Percentiles rank a stretch among this genome's conserved stretches.
phyloP scores from a whole-genome alignment of 139 green algal species.

The Zygnema cylindricum region DNA sequence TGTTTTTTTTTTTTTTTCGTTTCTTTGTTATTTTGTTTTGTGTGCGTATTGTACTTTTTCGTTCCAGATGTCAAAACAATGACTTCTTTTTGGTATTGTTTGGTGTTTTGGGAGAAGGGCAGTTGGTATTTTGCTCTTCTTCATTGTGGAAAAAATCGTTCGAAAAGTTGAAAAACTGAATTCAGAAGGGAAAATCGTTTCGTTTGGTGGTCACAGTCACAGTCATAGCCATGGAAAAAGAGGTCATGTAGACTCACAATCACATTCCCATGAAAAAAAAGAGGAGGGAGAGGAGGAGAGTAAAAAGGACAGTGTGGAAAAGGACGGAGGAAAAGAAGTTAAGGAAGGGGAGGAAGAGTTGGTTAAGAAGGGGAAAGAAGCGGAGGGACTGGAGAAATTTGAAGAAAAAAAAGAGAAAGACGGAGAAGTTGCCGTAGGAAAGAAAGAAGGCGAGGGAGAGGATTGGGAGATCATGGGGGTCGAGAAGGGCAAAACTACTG shows the following conservation, averaged over 20 bases:
- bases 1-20: too few relatives aligned
- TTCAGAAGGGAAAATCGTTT: background rate
- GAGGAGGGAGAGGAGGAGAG: constrained; percentile 16
- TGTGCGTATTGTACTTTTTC: too few relatives aligned
- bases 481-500: background rate
- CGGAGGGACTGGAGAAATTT: background rate
- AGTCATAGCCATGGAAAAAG: constrained; percentile 18
- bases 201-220: constrained; percentile 40
- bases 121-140: constrained; percentile 59
- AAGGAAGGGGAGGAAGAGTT: background rate
- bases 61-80: too few relatives aligned
- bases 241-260: background rate
- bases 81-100: too few relatives aligned
- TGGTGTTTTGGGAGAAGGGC: too few relatives aligned
- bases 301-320: background rate
- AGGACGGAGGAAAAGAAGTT: background rate
- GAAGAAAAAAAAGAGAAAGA: constrained; percentile 38
- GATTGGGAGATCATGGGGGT: constrained; percentile 16
- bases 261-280: constrained; percentile 14
- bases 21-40: too few relatives aligned
- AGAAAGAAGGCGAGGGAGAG: constrained; percentile 9
- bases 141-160: constrained; percentile 57
- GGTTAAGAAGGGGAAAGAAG: too few relatives aligned
- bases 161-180: constrained; percentile 20
- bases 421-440: background rate